A percentile compares a stretch with the other conserved stretches of the same genome.
Evolutionary conservation across 345 rosid genomes (phyloP).

Genomic region (Bretschneidera sinensis): DNA sequence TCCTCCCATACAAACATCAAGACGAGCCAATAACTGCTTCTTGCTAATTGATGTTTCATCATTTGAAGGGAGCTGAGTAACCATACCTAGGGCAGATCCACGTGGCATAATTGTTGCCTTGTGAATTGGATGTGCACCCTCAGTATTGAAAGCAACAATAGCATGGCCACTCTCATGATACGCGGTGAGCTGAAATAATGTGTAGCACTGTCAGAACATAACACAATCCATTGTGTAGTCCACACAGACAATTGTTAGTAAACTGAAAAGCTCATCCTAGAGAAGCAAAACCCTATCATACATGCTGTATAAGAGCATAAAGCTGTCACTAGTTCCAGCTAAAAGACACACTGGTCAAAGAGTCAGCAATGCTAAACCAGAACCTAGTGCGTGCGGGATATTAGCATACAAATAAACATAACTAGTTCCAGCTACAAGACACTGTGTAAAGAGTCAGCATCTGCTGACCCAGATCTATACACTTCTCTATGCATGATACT

Average conservation of each 20-base stretch:
- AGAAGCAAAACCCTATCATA: not conserved
- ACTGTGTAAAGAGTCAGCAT: no score
- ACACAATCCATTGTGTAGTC: not conserved
- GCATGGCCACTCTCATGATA: constrained; percentile 99
- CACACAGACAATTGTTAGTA: not conserved
- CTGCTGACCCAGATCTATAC: no score
- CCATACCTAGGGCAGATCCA: constrained; percentile 99
- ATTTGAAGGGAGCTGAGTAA: constrained; percentile 90
- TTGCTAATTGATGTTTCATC: constrained; percentile 97
- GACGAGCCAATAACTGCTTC: constrained; percentile 90
- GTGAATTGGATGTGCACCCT: constrained; percentile 94
- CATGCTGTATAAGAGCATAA: not conserved
- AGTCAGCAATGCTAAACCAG: no score
- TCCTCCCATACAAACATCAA: constrained; percentile 99
- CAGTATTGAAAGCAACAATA: constrained; percentile 83
- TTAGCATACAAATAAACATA: not conserved
- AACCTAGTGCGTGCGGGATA: no score
- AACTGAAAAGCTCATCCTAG: not conserved
- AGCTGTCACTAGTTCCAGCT: not conserved
- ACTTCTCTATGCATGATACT: no score
- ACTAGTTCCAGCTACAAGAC: no score
- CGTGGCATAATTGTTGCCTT: constrained; percentile 98
- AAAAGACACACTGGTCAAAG: no score
- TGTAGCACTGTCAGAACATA: constrained; percentile 8
- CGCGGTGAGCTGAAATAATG: constrained; percentile 72